These are phyloP conservation scores for Zarea fungicola DNA, from an alignment of 2,329 filamentous ascomycete genomes.

Conservation along the genomic window DNA sequence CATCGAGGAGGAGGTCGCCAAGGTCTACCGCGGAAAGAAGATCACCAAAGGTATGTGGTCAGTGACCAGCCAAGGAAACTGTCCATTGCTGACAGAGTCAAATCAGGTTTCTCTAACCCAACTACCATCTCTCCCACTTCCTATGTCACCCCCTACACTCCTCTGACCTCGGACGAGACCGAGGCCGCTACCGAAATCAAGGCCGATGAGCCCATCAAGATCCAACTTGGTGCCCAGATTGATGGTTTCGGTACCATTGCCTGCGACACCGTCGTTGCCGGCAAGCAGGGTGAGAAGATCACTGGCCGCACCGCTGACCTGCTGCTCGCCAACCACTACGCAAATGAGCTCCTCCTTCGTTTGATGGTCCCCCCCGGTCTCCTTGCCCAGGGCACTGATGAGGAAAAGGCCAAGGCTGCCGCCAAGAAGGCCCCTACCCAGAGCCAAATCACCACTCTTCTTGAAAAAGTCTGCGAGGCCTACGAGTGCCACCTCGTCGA, in stretches of 20 bases:
- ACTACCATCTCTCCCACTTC: slow-evolving; percentile 92
- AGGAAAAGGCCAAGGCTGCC: slow-evolving; percentile 91
- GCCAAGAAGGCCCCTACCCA: slow-evolving; percentile 79
- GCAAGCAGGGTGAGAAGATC: slow-evolving; percentile 58
- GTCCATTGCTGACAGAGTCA: slow-evolving; percentile 15
- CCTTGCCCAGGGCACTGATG: slow-evolving; percentile 75
- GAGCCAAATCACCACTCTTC: slow-evolving; percentile 74
- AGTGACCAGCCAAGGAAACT: slow-evolving; percentile 1
- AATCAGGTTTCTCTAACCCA: slow-evolving; percentile 80
- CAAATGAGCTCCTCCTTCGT: slow-evolving; percentile 89
- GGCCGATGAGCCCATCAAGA: slow-evolving; percentile 85
- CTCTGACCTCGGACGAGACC: slow-evolving; percentile 76
- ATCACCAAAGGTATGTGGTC: slow-evolving; percentile 70
- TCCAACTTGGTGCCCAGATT: slow-evolving; percentile 98
- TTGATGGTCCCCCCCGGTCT: slow-evolving; percentile 89
- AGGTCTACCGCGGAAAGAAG: slow-evolving; percentile 99
- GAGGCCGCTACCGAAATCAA: slow-evolving; percentile 79
- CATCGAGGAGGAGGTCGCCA: slow-evolving; percentile 84
- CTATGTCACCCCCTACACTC: slow-evolving; percentile 95
- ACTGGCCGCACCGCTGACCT: slow-evolving; percentile 80
- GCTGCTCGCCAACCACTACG: slow-evolving; percentile 85
- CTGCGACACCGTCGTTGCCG: slow-evolving; percentile 83
- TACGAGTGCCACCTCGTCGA: slow-evolving; percentile 93
- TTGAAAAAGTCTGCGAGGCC: slow-evolving; percentile 86
- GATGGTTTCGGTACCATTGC: slow-evolving; percentile 96